Evolutionary conservation across 768 basidiomycete genomes (phyloP), one percentile per base, ranked within the genome.

Genomic region (Sarcomyxa edulis): DNA sequence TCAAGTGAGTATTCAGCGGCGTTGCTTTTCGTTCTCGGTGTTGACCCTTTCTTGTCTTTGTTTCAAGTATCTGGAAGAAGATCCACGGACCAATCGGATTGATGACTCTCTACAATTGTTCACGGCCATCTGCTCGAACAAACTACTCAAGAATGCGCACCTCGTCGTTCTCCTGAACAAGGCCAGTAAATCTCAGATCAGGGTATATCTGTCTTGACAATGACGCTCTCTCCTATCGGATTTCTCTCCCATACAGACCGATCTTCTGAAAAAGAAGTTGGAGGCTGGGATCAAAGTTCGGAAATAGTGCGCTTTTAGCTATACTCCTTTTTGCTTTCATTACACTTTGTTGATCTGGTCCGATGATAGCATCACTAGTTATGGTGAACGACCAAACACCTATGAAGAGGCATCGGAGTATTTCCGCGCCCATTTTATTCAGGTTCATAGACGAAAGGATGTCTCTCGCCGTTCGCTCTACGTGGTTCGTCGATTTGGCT

Each of bases 361-460:
- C 18, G 7, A 11, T 22, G 25, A 16, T 51, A 87, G 84, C 52
- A 86, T 88, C 57, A 84, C 83, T 22, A 86, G 84, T 36, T 88
- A 80, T 48, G 81, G 80, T 5, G 72, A 83, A 37, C 72, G 86
- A 16, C 69, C 80, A 22, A 88, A 90, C 47, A 74, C 72, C 36
- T 86, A 68, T 54, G 75, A 82, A 48, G 72, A 38, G 8, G 87
- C 81, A 11, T 72, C 85, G 25, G 73, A 78, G 35, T 90, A 91
- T 50, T 90, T 91, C 66, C 75, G 77, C n/a, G 74, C 81, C n/a
- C 88, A 90, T 55, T 91, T 91, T 52, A 61, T 79, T 19, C 83
- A 85, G 45, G 78, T 79, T 8, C 84, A 90, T 55, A 71, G 74
- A 50, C 71, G 74, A 46, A 79, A 80, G 44, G 83, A 85, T 50